Conservation (phyloP, 148 eudicot species). For the Bassia scoparia region DNA sequence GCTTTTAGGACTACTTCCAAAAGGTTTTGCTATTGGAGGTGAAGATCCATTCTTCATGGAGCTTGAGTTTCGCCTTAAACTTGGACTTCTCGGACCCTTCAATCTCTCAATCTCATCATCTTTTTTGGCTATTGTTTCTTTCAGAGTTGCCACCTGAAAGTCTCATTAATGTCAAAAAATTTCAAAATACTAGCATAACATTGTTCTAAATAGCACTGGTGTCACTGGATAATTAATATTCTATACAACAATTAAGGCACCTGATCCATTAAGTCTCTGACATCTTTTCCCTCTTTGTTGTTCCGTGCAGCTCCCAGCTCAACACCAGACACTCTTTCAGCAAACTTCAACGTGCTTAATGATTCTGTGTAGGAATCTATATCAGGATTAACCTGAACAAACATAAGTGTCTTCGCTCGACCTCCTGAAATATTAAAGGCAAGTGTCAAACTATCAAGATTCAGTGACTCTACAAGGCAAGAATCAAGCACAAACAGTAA, state of each 20-base stretch:
- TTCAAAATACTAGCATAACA: neutral
- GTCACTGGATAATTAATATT: no score
- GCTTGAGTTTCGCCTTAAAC: constrained; percentile 33
- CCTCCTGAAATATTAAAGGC: constrained; percentile 49
- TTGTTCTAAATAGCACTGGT: neutral
- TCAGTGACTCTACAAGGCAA: neutral
- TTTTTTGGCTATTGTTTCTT: constrained; percentile 36
- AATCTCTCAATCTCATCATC: constrained; percentile 44
- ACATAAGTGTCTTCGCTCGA: constrained; percentile 84
- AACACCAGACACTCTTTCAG: constrained; percentile 73
- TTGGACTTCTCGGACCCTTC: constrained; percentile 36
- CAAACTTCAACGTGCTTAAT: constrained; percentile 68
- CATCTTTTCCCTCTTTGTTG: constrained; percentile 64
- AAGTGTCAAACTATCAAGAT: neutral
- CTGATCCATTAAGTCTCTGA: constrained; percentile 63
- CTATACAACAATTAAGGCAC: no score
- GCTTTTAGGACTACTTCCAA: constrained; percentile 28
- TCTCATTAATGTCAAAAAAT: neutral
- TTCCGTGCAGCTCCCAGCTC: constrained; percentile 74
- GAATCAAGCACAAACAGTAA: neutral
- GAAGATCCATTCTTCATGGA: constrained; percentile 40
- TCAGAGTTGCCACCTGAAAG: constrained; percentile 41
- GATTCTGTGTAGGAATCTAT: constrained; percentile 49
- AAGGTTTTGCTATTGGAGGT: constrained; percentile 37
- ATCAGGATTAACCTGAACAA: constrained; percentile 72